Evolutionary conservation across 306 rosid genomes (phyloP).

Genomic region (Castanospermum australe): DNA sequence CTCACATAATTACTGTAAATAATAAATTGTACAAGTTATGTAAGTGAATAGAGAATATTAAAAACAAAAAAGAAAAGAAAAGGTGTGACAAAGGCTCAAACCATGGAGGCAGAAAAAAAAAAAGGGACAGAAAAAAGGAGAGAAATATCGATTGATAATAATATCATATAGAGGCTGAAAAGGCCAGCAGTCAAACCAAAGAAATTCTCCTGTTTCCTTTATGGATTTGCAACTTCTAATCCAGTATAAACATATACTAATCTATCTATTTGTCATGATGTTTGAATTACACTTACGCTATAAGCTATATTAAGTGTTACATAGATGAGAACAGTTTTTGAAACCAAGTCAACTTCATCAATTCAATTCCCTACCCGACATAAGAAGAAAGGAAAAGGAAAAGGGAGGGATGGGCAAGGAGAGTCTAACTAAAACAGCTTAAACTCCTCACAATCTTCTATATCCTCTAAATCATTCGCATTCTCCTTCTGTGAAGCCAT

Average conservation of each 20-base stretch:
- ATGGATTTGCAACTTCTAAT: conserved; percentile 45
- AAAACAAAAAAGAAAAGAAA: background rate
- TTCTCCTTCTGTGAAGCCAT: conserved; percentile 55
- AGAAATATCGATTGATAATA: conserved; percentile 8
- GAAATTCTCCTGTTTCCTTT: conserved; percentile 28
- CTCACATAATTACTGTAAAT: background rate
- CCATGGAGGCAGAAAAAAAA: background rate
- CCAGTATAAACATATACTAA: conserved; percentile 59
- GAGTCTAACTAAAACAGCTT: conserved; percentile 67
- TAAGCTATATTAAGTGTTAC: conserved; percentile 54
- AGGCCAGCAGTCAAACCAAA: conserved; percentile 5
- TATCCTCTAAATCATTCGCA: conserved; percentile 52
- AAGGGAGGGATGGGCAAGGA: conserved; percentile 11
- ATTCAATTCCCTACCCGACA: conserved; percentile 19
- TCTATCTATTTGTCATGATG: conserved; percentile 50
- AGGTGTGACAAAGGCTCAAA: background rate
- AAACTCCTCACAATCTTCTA: conserved; percentile 66
- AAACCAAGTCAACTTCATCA: conserved; percentile 31
- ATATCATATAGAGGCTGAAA: conserved; percentile 1
- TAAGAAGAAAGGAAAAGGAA: conserved; percentile 23
- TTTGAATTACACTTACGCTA: conserved; percentile 53
- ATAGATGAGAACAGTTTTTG: conserved; percentile 19
- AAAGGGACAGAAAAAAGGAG: background rate
- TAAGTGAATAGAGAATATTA: background rate
- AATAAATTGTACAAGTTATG: background rate